These are phyloP conservation scores for Penicillium herquei DNA, from an alignment of 495 filamentous ascomycete genomes.

Conservation along the genomic window DNA sequence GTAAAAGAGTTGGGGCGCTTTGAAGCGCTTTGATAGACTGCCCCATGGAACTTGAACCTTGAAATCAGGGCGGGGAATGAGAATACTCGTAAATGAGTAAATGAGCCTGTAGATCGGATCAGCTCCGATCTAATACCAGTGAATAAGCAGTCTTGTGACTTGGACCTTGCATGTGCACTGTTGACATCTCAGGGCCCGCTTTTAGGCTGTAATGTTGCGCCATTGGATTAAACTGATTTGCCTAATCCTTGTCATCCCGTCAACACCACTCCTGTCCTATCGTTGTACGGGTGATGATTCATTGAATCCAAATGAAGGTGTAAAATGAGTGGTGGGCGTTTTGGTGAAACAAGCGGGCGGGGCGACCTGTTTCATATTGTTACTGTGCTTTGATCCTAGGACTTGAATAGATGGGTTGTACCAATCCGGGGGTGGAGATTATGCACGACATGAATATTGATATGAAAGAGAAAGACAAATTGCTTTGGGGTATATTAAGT, in stretches of 20 bases:
- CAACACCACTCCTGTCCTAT: not conserved
- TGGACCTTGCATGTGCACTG: too few species aligned
- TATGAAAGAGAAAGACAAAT: constrained; percentile 22
- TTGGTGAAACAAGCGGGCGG: constrained; percentile 22
- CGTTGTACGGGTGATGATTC: not conserved
- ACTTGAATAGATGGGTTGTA: not conserved
- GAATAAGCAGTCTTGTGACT: not conserved
- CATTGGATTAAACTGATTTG: too few species aligned
- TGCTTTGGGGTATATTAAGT: constrained; percentile 48
- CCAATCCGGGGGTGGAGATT: constrained; percentile 4
- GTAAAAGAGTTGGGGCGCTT: too few species aligned
- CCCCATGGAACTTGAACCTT: too few species aligned
- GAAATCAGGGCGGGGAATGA: too few species aligned
- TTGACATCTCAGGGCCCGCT: too few species aligned
- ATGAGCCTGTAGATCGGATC: not conserved
- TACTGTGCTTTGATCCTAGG: not conserved
- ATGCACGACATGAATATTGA: constrained; percentile 17
- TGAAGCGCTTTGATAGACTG: too few species aligned
- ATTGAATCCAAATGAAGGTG: not conserved
- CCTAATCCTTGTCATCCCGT: too few species aligned
- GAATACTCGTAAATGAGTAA: too few species aligned
- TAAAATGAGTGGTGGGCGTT: not conserved
- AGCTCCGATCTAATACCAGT: not conserved
- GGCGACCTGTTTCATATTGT: constrained; percentile 10
- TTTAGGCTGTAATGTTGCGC: too few species aligned